Evolutionary conservation across 2,329 filamentous ascomycete species (phyloP).

Genomic region (Colletotrichum liaoningense): DNA sequence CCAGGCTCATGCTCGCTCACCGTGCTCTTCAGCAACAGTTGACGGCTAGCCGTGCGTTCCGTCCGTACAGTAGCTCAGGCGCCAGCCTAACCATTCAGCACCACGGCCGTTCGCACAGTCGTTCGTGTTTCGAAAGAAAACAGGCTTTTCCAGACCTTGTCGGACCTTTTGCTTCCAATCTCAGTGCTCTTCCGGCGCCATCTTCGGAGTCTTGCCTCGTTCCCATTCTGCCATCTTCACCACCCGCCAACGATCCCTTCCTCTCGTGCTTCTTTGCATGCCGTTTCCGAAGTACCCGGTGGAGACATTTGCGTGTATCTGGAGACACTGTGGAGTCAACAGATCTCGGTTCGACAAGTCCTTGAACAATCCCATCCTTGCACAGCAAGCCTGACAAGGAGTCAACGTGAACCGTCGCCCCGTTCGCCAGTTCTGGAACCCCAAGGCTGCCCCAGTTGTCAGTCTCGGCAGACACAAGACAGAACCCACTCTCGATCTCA

Average conservation of each 20-base stretch:
- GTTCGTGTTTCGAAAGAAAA: conserved; percentile 27
- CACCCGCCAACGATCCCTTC: conserved; percentile 13
- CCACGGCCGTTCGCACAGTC: conserved; percentile 25
- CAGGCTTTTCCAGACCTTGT: conserved; percentile 29
- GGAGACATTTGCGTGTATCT: conserved; percentile 31
- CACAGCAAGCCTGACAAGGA: conserved; percentile 14
- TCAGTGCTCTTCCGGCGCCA: conserved; percentile 16
- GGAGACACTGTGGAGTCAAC: conserved; percentile 21
- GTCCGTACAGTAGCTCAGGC: conserved; percentile 13
- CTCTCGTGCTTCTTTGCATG: conserved; percentile 13
- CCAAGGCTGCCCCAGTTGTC: conserved; percentile 13
- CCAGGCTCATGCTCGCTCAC: neutral
- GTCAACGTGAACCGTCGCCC: conserved; percentile 24
- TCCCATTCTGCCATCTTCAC: conserved; percentile 28
- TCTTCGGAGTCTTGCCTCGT: conserved; percentile 24
- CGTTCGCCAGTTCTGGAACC: conserved; percentile 31
- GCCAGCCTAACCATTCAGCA: conserved; percentile 12
- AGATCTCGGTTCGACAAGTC: conserved; percentile 32
- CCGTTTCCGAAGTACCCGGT: conserved; percentile 23
- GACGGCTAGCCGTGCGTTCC: conserved; percentile 34
- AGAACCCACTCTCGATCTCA: conserved; percentile 11
- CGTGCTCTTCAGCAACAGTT: neutral
- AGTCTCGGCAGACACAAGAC: conserved; percentile 4
- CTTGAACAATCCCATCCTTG: conserved; percentile 28
- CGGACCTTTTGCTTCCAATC: conserved; percentile 29